Evolutionary conservation across 2,329 filamentous ascomycete genomes (phyloP), one percentile per base, ranked within the genome.

Genomic region (Epichloe aotearoae): DNA sequence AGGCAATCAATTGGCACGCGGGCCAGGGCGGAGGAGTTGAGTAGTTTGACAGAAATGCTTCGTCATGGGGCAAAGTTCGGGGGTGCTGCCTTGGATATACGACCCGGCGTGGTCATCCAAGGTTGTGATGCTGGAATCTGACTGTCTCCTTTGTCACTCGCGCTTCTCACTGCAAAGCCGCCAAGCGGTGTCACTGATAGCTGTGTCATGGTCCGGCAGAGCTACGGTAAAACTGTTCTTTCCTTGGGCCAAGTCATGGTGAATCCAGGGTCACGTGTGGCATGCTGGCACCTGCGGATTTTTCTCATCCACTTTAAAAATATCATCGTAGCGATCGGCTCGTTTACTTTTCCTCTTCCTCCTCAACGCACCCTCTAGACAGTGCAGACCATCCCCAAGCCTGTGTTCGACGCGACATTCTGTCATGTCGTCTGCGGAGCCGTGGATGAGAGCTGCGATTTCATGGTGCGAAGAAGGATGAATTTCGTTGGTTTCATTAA

Each of bases 311-410:
- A 6, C n/a, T 23, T 50, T 30, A 36, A 48, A 47, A 20, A 48
- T 19, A 54, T 51, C 50, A 19, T 2, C 2, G 4, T 0, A 26
- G 3, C 8, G 8, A 30, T 23, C 23, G 36, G 38, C 34, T 50
- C 59, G 61, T 66, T 69, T 65, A 67, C 68, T 69, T 67, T 53
- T 69, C 70, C 66, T 63, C 61, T 70, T 67, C 64, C 61, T 66
- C 67, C 66, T 60, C 73, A 80, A 84, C 83, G 84, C 84, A 78
- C 76, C 83, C 82, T 77, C 74, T 73, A 90, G 87, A 91, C 86
- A 91, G 86, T 90, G 80, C 86, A 84, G 79, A 76, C 76, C 83
- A 83, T 81, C 75, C 77, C 73, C 68, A 69, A 72, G 67, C 67
- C 70, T 73, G 73, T 73, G 67, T 73, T 68, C 39, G 67, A 73